phyloP scores from a whole-genome alignment of 331 rosid species.

The Malus hybrid region DNA sequence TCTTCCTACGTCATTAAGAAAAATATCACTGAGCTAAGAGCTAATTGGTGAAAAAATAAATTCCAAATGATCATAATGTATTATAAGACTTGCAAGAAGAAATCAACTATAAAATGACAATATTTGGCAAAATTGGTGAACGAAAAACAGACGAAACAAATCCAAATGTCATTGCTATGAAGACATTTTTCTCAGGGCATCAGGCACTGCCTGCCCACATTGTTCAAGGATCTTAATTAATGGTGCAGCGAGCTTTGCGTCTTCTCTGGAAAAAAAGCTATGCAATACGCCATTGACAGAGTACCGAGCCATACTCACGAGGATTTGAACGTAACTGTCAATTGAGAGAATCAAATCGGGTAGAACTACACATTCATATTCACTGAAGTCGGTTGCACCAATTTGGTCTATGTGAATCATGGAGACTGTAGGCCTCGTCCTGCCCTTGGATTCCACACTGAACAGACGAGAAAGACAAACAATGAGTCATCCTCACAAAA shows the following conservation, averaged over 20 bases:
- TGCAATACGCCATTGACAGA: conserved; percentile 47
- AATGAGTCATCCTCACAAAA: neutral
- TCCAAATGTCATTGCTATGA: conserved; percentile 19
- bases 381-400: conserved; percentile 29
- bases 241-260: conserved; percentile 32
- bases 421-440: conserved; percentile 21
- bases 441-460: conserved; percentile 31
- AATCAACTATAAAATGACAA: neutral
- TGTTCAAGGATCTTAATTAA: conserved; percentile 43
- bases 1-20: too few relatives aligned
- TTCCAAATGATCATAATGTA: too few relatives aligned
- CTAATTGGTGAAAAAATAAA: too few relatives aligned
- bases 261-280: conserved; percentile 40
- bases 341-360: conserved; percentile 40
- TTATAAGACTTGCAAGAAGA: neutral
- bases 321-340: conserved; percentile 32
- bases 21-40: too few relatives aligned
- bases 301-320: conserved; percentile 53
- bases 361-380: conserved; percentile 37
- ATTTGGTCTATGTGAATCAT: conserved; percentile 31
- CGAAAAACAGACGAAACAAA: neutral
- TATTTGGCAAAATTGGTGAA: neutral
- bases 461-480: neutral
- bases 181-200: conserved; percentile 35
- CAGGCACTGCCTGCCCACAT: conserved; percentile 58